A percentile compares a stretch with the other conserved stretches of the same genome.
Evolutionary conservation across 139 green algal species (phyloP).

Genomic region (Yamagishiella unicocca): DNA sequence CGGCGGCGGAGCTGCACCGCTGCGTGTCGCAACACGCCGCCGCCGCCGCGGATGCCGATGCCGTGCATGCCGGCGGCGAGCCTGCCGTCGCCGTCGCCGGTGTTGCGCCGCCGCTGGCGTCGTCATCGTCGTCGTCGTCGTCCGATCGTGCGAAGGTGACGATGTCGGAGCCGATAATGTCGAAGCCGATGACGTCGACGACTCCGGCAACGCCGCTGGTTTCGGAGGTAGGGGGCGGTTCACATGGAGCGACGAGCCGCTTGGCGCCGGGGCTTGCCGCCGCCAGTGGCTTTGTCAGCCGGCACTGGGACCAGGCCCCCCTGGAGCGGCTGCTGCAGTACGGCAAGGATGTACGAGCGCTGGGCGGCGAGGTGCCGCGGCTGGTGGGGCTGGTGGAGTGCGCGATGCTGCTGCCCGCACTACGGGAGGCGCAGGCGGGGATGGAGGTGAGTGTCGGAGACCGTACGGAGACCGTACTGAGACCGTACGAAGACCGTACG

Average conservation of each 20-base stretch:
- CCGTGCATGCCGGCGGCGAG: no score
- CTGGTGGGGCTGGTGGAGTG: not conserved
- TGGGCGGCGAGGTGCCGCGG: not conserved
- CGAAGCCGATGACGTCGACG: no score
- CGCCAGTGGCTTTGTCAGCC: not conserved
- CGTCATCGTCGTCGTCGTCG: not conserved
- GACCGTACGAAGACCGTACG: no score
- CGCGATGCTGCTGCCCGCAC: not conserved
- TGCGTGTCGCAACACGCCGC: not conserved
- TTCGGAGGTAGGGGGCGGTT: no score
- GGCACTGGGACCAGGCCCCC: not conserved
- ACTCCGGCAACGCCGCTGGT: no score
- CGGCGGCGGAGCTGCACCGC: not conserved
- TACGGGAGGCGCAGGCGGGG: not conserved
- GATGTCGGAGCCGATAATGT: no score
- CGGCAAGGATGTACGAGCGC: not conserved
- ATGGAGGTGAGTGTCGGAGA: constrained; percentile 1
- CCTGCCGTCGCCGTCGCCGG: not conserved
- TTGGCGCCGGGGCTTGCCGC: not conserved
- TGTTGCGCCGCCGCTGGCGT: not conserved
- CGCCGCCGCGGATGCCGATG: no score
- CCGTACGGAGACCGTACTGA: no score
- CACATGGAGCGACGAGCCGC: no score
- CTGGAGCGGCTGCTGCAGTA: constrained; percentile 27
- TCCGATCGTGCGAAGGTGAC: not conserved